Evolutionary conservation across 2,329 filamentous ascomycete species (phyloP).

Genomic region (Aspergillus sp.): DNA sequence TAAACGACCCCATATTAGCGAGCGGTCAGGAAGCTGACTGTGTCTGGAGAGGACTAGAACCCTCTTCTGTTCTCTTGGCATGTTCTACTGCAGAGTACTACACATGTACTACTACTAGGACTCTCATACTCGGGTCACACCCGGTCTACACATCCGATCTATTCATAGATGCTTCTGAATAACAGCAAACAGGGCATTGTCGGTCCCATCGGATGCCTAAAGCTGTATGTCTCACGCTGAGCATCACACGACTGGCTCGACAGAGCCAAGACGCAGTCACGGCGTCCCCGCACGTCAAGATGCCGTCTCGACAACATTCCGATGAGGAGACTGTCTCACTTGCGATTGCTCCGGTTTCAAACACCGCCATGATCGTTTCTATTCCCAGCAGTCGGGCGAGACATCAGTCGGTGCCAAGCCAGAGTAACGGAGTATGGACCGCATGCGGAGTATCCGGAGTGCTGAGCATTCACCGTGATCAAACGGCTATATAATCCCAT

Average conservation of each 20-base stretch:
- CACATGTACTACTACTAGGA: too few relatives aligned
- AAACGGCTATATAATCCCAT: neutral
- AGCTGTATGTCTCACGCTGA: neutral
- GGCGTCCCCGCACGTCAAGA: neutral
- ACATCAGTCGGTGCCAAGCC: neutral
- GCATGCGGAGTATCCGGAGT: neutral
- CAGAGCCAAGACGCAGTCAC: neutral
- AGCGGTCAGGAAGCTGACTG: too few relatives aligned
- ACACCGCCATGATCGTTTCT: neutral
- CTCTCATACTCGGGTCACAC: too few relatives aligned
- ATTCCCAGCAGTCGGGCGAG: neutral
- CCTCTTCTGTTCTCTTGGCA: too few relatives aligned
- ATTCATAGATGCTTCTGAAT: neutral
- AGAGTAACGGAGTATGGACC: neutral
- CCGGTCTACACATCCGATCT: neutral
- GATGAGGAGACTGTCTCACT: neutral
- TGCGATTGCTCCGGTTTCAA: neutral
- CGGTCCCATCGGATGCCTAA: neutral
- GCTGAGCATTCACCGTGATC: neutral
- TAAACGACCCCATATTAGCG: too few relatives aligned
- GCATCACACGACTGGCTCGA: neutral
- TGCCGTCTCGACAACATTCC: neutral
- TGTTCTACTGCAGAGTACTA: too few relatives aligned
- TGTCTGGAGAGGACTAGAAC: too few relatives aligned
- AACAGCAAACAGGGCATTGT: too few relatives aligned